Base-by-base conservation (phyloP, 331 rosid species). In the Erythrophleum ivorense region DNA sequence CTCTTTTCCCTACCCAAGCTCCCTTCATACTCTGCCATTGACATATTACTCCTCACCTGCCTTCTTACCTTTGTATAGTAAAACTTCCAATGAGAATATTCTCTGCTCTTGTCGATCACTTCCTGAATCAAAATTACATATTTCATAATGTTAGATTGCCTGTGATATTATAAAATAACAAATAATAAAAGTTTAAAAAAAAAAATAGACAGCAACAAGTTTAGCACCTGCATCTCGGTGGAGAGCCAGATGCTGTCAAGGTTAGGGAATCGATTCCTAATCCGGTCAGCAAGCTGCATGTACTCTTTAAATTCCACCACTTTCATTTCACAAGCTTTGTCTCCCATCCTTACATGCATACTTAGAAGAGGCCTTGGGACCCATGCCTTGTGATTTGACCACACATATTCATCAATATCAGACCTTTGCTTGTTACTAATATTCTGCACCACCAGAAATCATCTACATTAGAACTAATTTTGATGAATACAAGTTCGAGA, bases 301-400 rank as follows among this genome's bases (percentile, higher is more conserved):
- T 96, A 96, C 11, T 80, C 86, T 86, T 91, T 90, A 78, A 93
- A 93, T 29, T 87, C 97, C 76, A 88, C 92, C 4, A 93, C 86
- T 86, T 84, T 92, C 99, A 96, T 92, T 91, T 96, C 99, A 18
- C 91, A 85, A 59, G 97, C 97, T 68, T 92, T 76, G 91, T 96
- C 99, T 82, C 99, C 99, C 95, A 92, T 96, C 80, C 99, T 92
- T 55, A 96, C 97, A 72, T 96, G 99, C 94, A 96, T 88, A 86
- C 97, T 92, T 46, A 92, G 86, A 43, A 92, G 84, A 41, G 97
- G 98, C 89, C 92, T 84, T 16, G 99, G 78, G 33, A 89, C 80
- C 99, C 99, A 92, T 65, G 97, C 87, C 85, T 87, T 91, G 86
- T 91, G 98, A 80, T 87, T 92, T 52, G 98, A 94, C 98, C 98